These are phyloP conservation scores for Leccinum obscurum DNA, from an alignment of 768 basidiomycete genomes.

Conservation along the genomic window DNA sequence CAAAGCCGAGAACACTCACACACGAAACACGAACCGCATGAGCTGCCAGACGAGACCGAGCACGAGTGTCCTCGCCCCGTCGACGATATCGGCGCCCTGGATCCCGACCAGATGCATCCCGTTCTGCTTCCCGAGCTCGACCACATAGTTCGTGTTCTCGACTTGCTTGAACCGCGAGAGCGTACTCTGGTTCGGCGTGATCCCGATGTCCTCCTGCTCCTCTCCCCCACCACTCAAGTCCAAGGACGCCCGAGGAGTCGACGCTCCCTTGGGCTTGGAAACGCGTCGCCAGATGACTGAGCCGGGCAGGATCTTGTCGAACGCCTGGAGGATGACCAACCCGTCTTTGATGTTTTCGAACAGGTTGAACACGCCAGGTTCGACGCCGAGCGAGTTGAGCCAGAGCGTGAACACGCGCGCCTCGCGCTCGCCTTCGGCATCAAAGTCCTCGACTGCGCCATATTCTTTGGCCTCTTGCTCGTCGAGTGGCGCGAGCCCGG, in stretches of 20 bases:
- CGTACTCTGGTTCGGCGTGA: slow-evolving; percentile 79
- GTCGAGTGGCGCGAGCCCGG: slow-evolving; percentile 91
- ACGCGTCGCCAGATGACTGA: slow-evolving; percentile 94
- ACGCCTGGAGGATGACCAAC: slow-evolving; percentile 88
- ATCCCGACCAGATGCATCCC: slow-evolving; percentile 96
- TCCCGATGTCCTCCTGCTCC: slow-evolving; percentile 78
- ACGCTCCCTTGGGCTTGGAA: slow-evolving; percentile 74
- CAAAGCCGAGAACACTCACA: background rate
- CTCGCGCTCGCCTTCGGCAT: slow-evolving; percentile 98
- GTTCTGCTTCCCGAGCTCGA: slow-evolving; percentile 91
- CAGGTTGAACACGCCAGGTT: slow-evolving; percentile 93
- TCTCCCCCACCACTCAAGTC: slow-evolving; percentile 41
- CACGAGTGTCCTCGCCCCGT: slow-evolving; percentile 89
- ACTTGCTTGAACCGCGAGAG: slow-evolving; percentile 96
- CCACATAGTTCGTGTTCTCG: slow-evolving; percentile 96
- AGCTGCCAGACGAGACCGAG: slow-evolving; percentile 98
- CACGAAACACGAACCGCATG: slow-evolving; percentile 64
- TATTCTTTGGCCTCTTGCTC: slow-evolving; percentile 92
- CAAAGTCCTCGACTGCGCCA: slow-evolving; percentile 92
- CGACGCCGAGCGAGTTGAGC: slow-evolving; percentile 96
- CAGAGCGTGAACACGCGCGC: slow-evolving; percentile 94
- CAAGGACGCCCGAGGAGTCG: slow-evolving; percentile 36
- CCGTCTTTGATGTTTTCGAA: slow-evolving; percentile 97
- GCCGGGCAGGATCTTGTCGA: slow-evolving; percentile 93
- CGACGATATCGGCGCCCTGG: slow-evolving; percentile 96